A percentile compares a stretch with the other conserved stretches of the same genome.
phyloP scores from a whole-genome alignment of 2,329 filamentous ascomycete species.

The Metarhizium robertsii region DNA sequence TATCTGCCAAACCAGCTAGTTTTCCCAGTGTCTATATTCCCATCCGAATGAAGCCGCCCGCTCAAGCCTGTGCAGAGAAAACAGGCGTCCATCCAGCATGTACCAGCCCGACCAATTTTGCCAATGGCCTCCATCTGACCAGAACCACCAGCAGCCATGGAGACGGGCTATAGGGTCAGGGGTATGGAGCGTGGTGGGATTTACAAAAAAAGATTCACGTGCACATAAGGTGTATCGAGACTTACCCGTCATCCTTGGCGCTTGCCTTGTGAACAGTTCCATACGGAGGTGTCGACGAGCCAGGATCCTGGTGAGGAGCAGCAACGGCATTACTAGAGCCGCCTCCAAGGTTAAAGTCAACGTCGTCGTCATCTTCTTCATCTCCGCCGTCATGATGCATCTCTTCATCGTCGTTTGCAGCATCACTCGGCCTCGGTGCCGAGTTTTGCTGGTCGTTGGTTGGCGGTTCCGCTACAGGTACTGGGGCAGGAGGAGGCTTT shows the following conservation, averaged over 20 bases:
- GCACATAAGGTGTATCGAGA: conserved; percentile 8
- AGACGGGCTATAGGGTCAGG: not conserved
- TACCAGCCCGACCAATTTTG: not conserved
- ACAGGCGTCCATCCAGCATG: not conserved
- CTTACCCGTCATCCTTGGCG: conserved; percentile 45
- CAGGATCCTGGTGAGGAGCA: conserved; percentile 20
- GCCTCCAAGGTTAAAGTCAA: conserved; percentile 49
- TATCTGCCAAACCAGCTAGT: not conserved
- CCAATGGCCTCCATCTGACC: not conserved
- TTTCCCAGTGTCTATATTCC: not conserved
- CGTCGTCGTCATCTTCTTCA: conserved; percentile 46
- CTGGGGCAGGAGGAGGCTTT: conserved; percentile 26
- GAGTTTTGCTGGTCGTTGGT: conserved; percentile 20
- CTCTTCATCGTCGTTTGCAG: conserved; percentile 25
- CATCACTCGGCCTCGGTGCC: not conserved
- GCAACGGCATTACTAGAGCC: conserved; percentile 20
- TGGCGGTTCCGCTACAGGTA: conserved; percentile 15
- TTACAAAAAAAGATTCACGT: not conserved
- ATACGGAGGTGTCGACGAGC: conserved; percentile 22
- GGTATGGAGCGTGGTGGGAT: not conserved
- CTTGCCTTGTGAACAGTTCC: conserved; percentile 46
- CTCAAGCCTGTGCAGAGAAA: not conserved
- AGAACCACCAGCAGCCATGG: not conserved
- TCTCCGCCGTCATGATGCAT: conserved; percentile 34
- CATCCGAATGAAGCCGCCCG: not conserved